Conservation (phyloP, 805 yeast species). For the Saitoella complicata region DNA sequence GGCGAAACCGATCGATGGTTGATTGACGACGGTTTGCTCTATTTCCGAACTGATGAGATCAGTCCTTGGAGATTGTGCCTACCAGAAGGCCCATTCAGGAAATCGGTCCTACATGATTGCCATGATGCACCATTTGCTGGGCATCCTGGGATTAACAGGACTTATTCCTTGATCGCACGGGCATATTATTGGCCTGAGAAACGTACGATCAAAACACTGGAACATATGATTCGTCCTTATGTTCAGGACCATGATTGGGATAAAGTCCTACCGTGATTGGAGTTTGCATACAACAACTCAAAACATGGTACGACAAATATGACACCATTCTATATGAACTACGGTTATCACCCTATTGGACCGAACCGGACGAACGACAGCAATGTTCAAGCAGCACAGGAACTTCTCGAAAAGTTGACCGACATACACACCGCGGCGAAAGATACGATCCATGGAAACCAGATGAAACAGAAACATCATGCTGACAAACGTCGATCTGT, state of each 20-base stretch:
- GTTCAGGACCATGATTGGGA: too few species aligned
- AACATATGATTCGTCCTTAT: too few species aligned
- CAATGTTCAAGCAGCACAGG: background rate
- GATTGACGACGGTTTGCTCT: background rate
- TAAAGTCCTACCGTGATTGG: too few species aligned
- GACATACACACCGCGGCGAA: background rate
- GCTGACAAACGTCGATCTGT: background rate
- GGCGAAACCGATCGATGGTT: too few species aligned
- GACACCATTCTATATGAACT: too few species aligned
- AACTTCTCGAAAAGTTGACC: background rate
- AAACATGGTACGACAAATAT: too few species aligned
- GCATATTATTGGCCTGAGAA: conserved; percentile 2
- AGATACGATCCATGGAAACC: background rate
- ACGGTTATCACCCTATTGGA: too few species aligned
- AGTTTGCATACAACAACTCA: too few species aligned
- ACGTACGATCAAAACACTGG: conserved; percentile 7
- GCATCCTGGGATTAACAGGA: background rate
- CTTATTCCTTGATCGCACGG: background rate
- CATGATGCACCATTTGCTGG: conserved; percentile 2
- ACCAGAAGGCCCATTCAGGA: too few species aligned
- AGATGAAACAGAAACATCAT: background rate
- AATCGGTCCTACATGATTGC: conserved; percentile 3
- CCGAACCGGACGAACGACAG: too few species aligned
- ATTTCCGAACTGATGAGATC: too few species aligned
- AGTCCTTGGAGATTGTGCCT: too few species aligned